phyloP scores from a whole-genome alignment of 1,139 yeast genomes.

The Geotrichum cucujoidarum region DNA sequence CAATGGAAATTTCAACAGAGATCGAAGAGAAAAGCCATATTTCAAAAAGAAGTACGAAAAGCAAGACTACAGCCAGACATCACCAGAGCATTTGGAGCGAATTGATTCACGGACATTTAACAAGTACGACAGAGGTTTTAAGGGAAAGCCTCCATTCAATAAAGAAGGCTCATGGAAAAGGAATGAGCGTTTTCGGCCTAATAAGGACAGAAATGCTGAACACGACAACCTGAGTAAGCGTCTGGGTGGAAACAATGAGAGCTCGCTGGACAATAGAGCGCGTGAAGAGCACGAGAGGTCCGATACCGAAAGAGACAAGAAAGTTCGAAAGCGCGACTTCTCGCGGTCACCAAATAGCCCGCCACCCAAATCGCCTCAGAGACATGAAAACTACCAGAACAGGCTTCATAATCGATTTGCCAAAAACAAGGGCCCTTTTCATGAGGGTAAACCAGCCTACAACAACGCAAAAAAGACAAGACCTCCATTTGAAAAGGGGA shows the following conservation, averaged over 20 bases:
- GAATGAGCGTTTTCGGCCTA: too few relatives aligned
- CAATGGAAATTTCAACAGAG: not conserved
- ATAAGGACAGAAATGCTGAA: not conserved
- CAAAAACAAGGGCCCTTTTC: too few relatives aligned
- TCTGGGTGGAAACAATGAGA: not conserved
- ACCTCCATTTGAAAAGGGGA: not conserved
- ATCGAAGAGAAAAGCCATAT: not conserved
- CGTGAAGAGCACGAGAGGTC: too few relatives aligned
- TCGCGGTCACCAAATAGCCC: too few relatives aligned
- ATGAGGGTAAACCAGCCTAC: too few relatives aligned
- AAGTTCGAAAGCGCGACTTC: too few relatives aligned
- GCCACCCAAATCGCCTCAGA: too few relatives aligned
- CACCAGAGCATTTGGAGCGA: slow-evolving; percentile 3
- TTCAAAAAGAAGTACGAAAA: not conserved
- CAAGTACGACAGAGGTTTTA: not conserved
- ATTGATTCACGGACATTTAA: slow-evolving; percentile 8
- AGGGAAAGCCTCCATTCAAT: not conserved
- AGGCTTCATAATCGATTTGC: too few relatives aligned
- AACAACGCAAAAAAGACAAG: not conserved
- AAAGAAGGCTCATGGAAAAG: not conserved
- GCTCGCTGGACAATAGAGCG: too few relatives aligned
- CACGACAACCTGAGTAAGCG: not conserved
- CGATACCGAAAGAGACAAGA: too few relatives aligned
- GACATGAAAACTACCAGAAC: too few relatives aligned
- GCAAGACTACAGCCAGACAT: not conserved